Base-by-base conservation (phyloP, 2,329 filamentous ascomycete species). In the Colletotrichum nymphaeae region DNA sequence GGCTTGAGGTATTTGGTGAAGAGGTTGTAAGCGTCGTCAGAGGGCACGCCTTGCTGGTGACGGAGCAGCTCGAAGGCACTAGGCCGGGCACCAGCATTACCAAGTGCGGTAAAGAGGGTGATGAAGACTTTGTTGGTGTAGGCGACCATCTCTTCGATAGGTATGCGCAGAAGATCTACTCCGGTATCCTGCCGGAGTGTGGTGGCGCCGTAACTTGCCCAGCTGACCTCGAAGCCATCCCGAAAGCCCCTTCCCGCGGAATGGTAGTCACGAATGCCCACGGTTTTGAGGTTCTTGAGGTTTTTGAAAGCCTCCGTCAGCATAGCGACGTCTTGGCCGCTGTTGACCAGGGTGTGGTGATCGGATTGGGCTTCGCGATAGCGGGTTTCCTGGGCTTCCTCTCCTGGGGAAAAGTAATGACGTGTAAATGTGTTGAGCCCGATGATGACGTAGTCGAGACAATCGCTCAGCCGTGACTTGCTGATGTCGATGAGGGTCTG, bases 241-340 rank as follows among this genome's bases (percentile, higher is more conserved):
- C 91, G 87, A 14, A 77, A 77, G 5, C 30, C 9, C 5, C 90
- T 87, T 11, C 79, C 84, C 0, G 5, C 26, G 0, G 88, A 88
- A 77, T 87, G 83, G 80, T 89, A 92, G 77, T 93, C 89, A 22
- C 91, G 87, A 28, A 93, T 81, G 28, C 89, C 88, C 16, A 93
- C 79, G 0, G 86, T 88, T 35, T 88, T 81, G 5, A 93, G 85
- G 67, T 89, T 89, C 0, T 80, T 78, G 4, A 93, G 83, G 42
- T 88, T 86, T 11, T 79, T 76, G 65, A 93, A 88, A 2, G 90
- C 91, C 37, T 89, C 84, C 0, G 84, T 81, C 19, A 93, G 85
- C 85, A 93, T 85, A 7, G 87, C 83, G 1, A 84, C 79, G 28
- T 89, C 88, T 1, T 82, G 42, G 2, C 42, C 42, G 19, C 42